A percentile compares a stretch with the other conserved stretches of the same genome.
Evolutionary conservation across 148 eudicot genomes (phyloP).

Genomic region (Nepenthes gracilis): DNA sequence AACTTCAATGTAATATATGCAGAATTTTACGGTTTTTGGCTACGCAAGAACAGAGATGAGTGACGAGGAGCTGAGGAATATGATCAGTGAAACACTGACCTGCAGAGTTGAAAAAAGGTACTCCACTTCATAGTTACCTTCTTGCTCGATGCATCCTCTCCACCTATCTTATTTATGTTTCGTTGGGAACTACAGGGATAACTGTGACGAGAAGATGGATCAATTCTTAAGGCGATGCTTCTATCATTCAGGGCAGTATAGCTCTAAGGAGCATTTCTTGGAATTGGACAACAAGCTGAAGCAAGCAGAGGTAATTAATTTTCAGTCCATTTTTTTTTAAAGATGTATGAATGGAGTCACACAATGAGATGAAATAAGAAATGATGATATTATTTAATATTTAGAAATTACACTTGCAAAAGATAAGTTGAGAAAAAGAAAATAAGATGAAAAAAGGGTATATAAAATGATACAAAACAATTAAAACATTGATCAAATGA

Average conservation of each 20-base stretch:
- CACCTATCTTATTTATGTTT: not conserved
- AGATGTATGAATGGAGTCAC: not conserved
- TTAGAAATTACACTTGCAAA: too few relatives aligned
- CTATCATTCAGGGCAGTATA: slow-evolving; percentile 12
- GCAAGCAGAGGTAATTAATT: slow-evolving; percentile 6
- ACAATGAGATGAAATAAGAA: not conserved
- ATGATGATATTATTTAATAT: too few relatives aligned
- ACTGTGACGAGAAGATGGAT: slow-evolving; percentile 11
- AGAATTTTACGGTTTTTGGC: slow-evolving; percentile 24
- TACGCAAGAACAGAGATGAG: slow-evolving; percentile 23
- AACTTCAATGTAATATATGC: slow-evolving; percentile 1
- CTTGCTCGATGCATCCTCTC: not conserved
- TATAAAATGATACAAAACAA: too few relatives aligned
- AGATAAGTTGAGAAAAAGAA: too few relatives aligned
- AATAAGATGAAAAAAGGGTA: too few relatives aligned
- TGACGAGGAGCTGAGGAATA: slow-evolving; percentile 23
- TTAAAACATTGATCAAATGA: too few relatives aligned
- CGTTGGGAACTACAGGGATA: slow-evolving; percentile 3
- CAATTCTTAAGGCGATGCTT: slow-evolving; percentile 11
- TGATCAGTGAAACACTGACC: slow-evolving; percentile 26
- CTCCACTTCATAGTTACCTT: not conserved
- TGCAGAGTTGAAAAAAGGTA: slow-evolving; percentile 32
- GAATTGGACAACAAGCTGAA: slow-evolving; percentile 8
- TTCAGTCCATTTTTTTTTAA: not conserved
- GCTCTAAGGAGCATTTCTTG: slow-evolving; percentile 10